Percentiles rank a stretch among this genome's conserved stretches.
phyloP scores from a whole-genome alignment of 2,329 filamentous ascomycete species.

The Colletotrichum chrysophilum region DNA sequence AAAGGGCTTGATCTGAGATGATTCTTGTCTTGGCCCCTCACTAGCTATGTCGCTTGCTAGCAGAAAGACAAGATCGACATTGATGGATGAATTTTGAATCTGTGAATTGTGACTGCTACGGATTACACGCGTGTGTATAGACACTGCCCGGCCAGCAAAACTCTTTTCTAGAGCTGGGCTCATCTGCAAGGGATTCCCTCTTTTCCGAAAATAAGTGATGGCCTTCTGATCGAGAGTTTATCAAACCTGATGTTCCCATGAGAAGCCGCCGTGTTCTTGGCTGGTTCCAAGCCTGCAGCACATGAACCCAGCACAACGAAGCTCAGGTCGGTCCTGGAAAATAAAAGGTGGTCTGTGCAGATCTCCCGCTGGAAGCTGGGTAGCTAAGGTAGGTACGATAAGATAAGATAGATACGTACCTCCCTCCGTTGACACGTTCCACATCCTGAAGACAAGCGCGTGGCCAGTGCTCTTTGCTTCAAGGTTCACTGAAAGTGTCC shows the following conservation, averaged over 20 bases:
- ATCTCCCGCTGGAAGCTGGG: not conserved
- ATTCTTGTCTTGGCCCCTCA: not conserved
- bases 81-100: not conserved
- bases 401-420: conserved; percentile 9
- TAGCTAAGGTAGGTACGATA: not conserved
- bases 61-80: not conserved
- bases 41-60: not conserved
- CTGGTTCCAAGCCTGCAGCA: not conserved
- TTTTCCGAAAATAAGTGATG: not conserved
- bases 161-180: too few species aligned
- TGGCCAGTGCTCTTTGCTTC: conserved; percentile 13
- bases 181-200: too few species aligned
- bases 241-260: not conserved
- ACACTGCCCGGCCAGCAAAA: too few species aligned
- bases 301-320: too few species aligned
- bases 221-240: not conserved
- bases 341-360: not conserved
- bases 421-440: conserved; percentile 7
- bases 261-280: not conserved
- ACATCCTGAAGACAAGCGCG: not conserved
- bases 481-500: not conserved
- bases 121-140: too few species aligned
- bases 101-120: not conserved
- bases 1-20: not conserved
- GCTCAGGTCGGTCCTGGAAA: not conserved